Conservation (phyloP, 75 land plant species). For the Cryptomeria japonica region DNA sequence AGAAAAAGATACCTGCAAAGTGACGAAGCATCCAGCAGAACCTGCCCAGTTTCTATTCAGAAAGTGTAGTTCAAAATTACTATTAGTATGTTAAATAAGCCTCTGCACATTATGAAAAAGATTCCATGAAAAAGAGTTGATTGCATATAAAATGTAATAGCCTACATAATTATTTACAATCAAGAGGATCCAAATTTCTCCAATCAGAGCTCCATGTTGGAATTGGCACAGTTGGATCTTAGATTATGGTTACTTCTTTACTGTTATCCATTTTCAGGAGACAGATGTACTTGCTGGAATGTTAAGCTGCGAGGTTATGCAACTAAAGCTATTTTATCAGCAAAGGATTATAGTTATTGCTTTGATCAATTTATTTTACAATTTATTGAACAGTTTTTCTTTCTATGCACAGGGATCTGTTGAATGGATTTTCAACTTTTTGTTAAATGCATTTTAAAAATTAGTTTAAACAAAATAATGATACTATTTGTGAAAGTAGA, state of each 20-base stretch:
- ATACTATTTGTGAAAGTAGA: not conserved
- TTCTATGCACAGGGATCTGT: not conserved
- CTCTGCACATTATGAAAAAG: too few relatives aligned
- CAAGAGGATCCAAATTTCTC: not conserved
- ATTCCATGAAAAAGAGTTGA: too few relatives aligned
- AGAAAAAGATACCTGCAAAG: too few relatives aligned
- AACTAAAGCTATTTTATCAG: not conserved
- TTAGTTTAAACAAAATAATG: not conserved
- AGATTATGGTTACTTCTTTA: not conserved
- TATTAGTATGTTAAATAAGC: too few relatives aligned
- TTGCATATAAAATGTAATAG: too few relatives aligned
- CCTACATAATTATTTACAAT: not conserved
- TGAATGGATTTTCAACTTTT: not conserved
- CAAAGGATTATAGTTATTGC: not conserved
- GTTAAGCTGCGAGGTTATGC: not conserved
- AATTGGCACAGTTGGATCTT: not conserved
- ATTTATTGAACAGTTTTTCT: not conserved
- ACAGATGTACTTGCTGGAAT: not conserved
- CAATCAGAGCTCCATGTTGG: not conserved
- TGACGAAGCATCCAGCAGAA: too few relatives aligned
- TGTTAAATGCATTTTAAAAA: not conserved
- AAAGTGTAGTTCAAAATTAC: too few relatives aligned
- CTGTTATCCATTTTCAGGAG: not conserved
- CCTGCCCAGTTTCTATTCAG: too few relatives aligned
- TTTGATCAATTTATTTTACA: not conserved